Conservation (phyloP, 768 basidiomycete species). For the Pleurotus platypus region DNA sequence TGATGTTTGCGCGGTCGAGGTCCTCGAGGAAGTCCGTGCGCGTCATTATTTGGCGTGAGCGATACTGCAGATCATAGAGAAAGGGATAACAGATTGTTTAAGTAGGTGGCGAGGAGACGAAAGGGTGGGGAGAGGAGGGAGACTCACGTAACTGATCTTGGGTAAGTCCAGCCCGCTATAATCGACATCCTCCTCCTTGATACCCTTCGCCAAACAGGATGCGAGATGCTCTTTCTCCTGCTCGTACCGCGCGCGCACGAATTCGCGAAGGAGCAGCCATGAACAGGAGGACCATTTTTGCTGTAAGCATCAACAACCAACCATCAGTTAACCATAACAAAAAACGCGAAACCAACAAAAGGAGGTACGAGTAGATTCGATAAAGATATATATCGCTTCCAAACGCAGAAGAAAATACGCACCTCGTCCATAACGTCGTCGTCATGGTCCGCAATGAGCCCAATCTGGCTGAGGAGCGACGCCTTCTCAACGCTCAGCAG, state of each 20-base stretch:
- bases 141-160: conserved; percentile 54
- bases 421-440: conserved; percentile 92
- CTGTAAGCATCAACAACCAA: conserved; percentile 21
- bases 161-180: conserved; percentile 53
- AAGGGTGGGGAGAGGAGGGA: conserved; percentile 1
- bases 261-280: conserved; percentile 73
- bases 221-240: conserved; percentile 41
- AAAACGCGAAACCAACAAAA: too few relatives aligned
- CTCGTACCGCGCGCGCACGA: conserved; percentile 57
- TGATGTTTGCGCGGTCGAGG: conserved; percentile 67
- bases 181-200: conserved; percentile 26
- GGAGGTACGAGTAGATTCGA: too few relatives aligned
- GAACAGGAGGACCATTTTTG: conserved; percentile 84
- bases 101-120: too few relatives aligned
- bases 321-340: background rate
- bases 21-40: conserved; percentile 79
- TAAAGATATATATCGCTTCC: background rate
- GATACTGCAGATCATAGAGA: conserved; percentile 37
- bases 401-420: conserved; percentile 13
- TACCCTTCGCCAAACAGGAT: conserved; percentile 29
- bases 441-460: conserved; percentile 76
- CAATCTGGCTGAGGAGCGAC: conserved; percentile 78
- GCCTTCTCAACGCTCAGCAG: conserved; percentile 71
- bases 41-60: conserved; percentile 80
- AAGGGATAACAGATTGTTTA: too few relatives aligned